These are phyloP conservation scores for Chrysanthemum makinoi DNA, from an alignment of 129 eudicot genomes.

Conservation along the genomic window DNA sequence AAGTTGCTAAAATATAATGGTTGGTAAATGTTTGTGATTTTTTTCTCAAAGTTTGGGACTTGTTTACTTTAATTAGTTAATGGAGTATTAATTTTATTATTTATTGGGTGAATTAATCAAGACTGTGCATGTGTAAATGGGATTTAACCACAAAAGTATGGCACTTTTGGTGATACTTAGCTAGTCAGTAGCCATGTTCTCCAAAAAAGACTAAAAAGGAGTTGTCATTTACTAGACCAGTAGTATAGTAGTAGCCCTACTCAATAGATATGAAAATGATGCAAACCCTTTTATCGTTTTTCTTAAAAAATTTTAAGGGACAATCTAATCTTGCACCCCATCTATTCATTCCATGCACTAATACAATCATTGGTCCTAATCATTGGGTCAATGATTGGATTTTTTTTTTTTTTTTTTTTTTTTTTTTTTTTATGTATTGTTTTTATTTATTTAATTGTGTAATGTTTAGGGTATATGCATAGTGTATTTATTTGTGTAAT, in stretches of 20 bases:
- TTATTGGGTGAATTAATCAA: background rate
- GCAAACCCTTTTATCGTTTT: conserved; percentile 12
- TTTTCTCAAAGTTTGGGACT: conserved; percentile 5
- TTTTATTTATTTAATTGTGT: no score
- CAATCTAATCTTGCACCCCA: no score
- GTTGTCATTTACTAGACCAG: conserved; percentile 33
- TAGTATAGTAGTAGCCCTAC: conserved; percentile 22
- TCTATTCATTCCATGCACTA: no score
- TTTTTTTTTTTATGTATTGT: no score
- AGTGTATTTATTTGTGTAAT: no score
- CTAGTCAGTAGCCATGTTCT: background rate
- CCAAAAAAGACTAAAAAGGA: conserved; percentile 26
- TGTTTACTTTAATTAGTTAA: background rate
- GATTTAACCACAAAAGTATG: conserved; percentile 4
- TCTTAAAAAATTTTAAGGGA: no score
- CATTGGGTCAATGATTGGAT: no score
- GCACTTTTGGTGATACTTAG: conserved; percentile 15
- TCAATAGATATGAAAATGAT: conserved; percentile 35
- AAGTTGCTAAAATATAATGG: background rate
- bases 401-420: no score
- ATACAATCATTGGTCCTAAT: no score
- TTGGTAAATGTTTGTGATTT: conserved; percentile 12
- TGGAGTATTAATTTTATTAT: background rate
- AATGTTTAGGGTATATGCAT: no score
- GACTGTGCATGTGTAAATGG: conserved; percentile 22